Evolutionary conservation across 768 basidiomycete genomes (phyloP).

Genomic region (Coprinopsis cinerea): DNA sequence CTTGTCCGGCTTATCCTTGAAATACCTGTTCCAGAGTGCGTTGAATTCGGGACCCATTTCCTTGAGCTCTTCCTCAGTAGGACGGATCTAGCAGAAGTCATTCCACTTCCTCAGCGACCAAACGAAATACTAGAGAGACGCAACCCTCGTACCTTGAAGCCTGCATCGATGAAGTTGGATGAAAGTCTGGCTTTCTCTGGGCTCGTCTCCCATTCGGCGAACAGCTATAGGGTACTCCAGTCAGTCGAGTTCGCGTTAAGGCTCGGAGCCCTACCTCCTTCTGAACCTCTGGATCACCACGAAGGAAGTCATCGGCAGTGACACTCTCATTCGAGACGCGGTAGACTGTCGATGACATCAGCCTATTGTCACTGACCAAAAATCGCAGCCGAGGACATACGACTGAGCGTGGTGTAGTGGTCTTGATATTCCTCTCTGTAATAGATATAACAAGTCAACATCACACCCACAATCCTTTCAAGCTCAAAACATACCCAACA

Average conservation of each 20-base stretch:
- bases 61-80: slow-evolving; percentile 61
- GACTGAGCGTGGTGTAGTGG: slow-evolving; percentile 64
- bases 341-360: slow-evolving; percentile 34
- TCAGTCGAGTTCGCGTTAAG: background rate
- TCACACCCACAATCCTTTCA: background rate
- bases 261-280: slow-evolving; percentile 36
- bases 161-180: slow-evolving; percentile 70
- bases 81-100: slow-evolving; percentile 47
- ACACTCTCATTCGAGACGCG: slow-evolving; percentile 61
- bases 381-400: slow-evolving; percentile 26
- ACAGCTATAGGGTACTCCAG: slow-evolving; percentile 30
- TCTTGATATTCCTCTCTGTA: slow-evolving; percentile 65
- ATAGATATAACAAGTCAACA: background rate
- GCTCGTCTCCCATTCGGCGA: slow-evolving; percentile 59
- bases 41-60: slow-evolving; percentile 79
- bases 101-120: background rate
- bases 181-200: slow-evolving; percentile 64
- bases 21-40: slow-evolving; percentile 60
- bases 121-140: background rate
- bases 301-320: slow-evolving; percentile 66
- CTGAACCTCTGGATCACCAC: slow-evolving; percentile 55
- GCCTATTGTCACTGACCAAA: background rate
- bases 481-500: slow-evolving; percentile 43
- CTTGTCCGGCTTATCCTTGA: slow-evolving; percentile 78
- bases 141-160: slow-evolving; percentile 50